Base-by-base conservation (phyloP, 345 rosid species). In the Citrus inodora region DNA sequence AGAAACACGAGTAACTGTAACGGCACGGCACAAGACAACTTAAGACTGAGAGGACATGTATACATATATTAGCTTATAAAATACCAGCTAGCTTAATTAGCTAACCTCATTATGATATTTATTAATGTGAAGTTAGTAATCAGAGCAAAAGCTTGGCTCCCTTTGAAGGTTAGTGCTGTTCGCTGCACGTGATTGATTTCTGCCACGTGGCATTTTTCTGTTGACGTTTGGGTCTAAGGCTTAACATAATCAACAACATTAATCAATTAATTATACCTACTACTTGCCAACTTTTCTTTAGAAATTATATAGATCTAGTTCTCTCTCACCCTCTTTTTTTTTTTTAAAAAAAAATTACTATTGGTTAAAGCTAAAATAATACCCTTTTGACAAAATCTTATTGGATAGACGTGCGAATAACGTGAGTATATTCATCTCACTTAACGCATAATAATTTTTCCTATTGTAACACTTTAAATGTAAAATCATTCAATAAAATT, bases 1-100 rank as follows among this genome's bases (percentile, higher is more conserved):
- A 40, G 71, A 70, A 71, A 79, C 80, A 81, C 72, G 87, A 83
- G 89, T 87, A 51, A 78, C 86, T 64, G 83, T 60, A 75, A 84
- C 78, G 87, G 86, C 83, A 85, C 81, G 86, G 82, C 81, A 78
- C 24, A 60, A 53, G 22, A 53, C 58, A 72, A 22, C 70, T 37
- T 73, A 40, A 64, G 40, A 53, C 21, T 46, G 7, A 55, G 71
- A 70, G 68, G 81, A 38, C 61, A 33, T 11, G 9, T 10, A 3
- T 42, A 42, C 13, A 46, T 46, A 46, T 33, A 59, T 72, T 19
- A 55, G 22, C 37, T 46, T 46, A 13, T 46, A 46, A 46, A 46
- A 46, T 13, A 46, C 51, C 51, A 46, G 17, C 59, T 24, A 53
- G 58, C 58, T 14, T 62, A 24, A 0, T 27, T 55, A 70, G 58